Evolutionary conservation across 441 rosid species (phyloP).

Genomic region (Biscutella laevigata): DNA sequence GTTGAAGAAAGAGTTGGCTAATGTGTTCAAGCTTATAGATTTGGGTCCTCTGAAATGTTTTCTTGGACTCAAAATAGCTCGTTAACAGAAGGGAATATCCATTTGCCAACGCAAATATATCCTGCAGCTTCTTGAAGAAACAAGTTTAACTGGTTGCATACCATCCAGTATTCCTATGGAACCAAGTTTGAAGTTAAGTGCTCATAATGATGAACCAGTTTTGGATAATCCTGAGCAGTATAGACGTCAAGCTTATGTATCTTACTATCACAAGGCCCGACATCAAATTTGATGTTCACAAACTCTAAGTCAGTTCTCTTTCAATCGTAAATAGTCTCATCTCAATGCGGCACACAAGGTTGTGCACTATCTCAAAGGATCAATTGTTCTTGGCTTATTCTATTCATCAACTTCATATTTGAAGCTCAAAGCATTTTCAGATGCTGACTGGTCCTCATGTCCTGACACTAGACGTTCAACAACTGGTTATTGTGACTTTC

Average conservation of each 20-base stretch:
- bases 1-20: background rate
- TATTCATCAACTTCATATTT: too few relatives aligned
- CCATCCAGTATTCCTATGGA: background rate
- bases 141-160: background rate
- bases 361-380: too few relatives aligned
- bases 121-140: background rate
- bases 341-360: too few relatives aligned
- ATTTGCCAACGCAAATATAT: background rate
- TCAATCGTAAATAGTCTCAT: too few relatives aligned
- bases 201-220: background rate
- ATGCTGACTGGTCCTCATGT: too few relatives aligned
- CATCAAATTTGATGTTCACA: too few relatives aligned
- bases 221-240: background rate
- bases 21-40: background rate
- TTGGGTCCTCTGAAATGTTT: background rate
- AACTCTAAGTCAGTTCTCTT: too few relatives aligned
- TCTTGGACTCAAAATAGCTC: background rate
- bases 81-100: fast-evolving
- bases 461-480: too few relatives aligned
- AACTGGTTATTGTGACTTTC: too few relatives aligned
- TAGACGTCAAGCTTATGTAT: background rate
- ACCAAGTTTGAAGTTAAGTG: background rate
- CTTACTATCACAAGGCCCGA: too few relatives aligned
- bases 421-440: too few relatives aligned
- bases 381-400: too few relatives aligned